Evolutionary conservation across 352 stramenopile species (phyloP), one percentile per base, ranked within the genome.

Genomic region (Halophytophthora batemanensis): DNA sequence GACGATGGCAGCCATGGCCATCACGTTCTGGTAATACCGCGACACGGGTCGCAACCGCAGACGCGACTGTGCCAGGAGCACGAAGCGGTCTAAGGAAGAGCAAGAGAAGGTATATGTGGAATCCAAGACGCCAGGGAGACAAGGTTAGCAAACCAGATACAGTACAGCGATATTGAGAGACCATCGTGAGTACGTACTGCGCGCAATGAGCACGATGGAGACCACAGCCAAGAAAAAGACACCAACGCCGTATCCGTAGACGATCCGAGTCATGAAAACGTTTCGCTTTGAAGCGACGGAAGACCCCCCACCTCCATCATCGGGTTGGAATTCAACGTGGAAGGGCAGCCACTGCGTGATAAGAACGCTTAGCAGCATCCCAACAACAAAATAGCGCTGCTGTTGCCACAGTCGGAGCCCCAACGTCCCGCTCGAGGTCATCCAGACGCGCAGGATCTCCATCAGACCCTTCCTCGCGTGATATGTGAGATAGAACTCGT

Each of bases 391-490:
- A 31, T 82, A 86, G 5, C 38, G 21, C 19, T 55, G 67, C 36
- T 62, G 60, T 45, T 86, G 72, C 75, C 73, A 86, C 5, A 84
- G 43, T 7, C 39, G 50, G 8, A 84, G 49, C 2, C 75, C 72
- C 11, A 86, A 34, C 34, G 66, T 78, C 39, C 75, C 75, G 41
- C 71, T 84, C 29, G 81, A 69, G 1, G 72, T 67, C 75, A 86
- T 86, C 75, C 72, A 86, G 1, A 84, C 67, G 21, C 69, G 69
- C 10, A 74, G 48, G 3, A 86, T 52, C 41, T 86, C 72, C 18
- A 60, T 50, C 0, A 71, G 37, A 0, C 65, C 75, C 50, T 82
- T 81, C 28, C 41, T 55, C 8, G 74, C 49, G 36, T 86, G 75
- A 8, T 65, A 63, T 5, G 60, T 59, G 10, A 73, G 41, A 19